Percentiles rank a stretch among this genome's conserved stretches.
These are phyloP conservation scores for Tillandsia fasciculata DNA, from an alignment of 176 grass and related monocot species.

Conservation along the genomic window DNA sequence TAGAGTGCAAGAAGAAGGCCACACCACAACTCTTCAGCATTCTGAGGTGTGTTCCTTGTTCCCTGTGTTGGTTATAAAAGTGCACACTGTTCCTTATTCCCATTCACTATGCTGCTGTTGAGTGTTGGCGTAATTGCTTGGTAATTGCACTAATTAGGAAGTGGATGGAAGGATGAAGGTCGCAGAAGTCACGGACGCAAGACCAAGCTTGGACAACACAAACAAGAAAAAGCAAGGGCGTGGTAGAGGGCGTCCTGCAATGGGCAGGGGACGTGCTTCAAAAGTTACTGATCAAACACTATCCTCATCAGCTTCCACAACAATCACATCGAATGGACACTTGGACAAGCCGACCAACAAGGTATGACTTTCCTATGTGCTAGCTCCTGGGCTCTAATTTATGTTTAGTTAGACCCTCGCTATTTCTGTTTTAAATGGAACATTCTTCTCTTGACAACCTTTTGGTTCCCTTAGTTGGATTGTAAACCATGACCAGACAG, in stretches of 20 bases:
- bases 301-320: conserved; percentile 26
- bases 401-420: not conserved
- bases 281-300: conserved; percentile 58
- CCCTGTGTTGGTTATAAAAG: not conserved
- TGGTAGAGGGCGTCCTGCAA: conserved; percentile 69
- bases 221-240: conserved; percentile 72
- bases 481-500: too few species aligned
- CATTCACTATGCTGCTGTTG: not conserved
- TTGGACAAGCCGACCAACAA: conserved; percentile 49
- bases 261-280: conserved; percentile 59
- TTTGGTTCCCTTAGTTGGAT: too few species aligned
- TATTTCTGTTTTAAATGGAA: not conserved
- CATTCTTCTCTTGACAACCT: too few species aligned
- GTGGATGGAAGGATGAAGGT: conserved; percentile 43
- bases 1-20: conserved; percentile 50
- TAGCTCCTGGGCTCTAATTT: not conserved
- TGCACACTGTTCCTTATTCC: not conserved
- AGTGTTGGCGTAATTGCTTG: not conserved
- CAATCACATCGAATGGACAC: conserved; percentile 57
- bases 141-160: conserved; percentile 30
- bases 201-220: conserved; percentile 38
- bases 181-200: conserved; percentile 41
- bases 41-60: conserved; percentile 42
- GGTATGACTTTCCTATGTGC: conserved; percentile 26
- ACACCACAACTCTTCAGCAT: conserved; percentile 29